Percentiles rank a stretch among this genome's conserved stretches.
These are phyloP conservation scores for Fusarium neocosmosporiellum DNA, from an alignment of 2,329 filamentous ascomycete species.

Conservation along the genomic window DNA sequence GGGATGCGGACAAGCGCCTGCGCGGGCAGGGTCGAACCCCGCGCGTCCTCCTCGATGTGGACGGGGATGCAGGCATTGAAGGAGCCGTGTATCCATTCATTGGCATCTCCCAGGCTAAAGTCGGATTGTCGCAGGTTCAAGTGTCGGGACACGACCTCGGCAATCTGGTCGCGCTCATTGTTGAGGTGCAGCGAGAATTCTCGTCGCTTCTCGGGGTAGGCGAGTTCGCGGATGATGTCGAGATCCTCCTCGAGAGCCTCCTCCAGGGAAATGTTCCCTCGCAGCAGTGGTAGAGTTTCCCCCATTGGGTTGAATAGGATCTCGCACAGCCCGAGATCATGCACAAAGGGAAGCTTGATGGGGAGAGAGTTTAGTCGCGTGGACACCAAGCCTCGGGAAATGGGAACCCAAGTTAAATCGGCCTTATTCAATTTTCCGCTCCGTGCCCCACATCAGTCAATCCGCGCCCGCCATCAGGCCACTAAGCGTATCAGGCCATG, in stretches of 20 bases:
- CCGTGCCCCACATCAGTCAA: slow-evolving; percentile 1
- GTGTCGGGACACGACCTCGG: slow-evolving; percentile 15
- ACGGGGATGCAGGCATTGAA: slow-evolving; percentile 52
- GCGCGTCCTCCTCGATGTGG: slow-evolving; percentile 5
- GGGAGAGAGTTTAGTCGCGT: not conserved
- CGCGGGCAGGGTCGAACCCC: not conserved
- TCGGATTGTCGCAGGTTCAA: slow-evolving; percentile 13
- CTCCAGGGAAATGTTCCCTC: slow-evolving; percentile 10
- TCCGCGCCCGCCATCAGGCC: not conserved
- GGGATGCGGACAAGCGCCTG: slow-evolving; percentile 43
- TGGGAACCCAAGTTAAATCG: slow-evolving; percentile 1
- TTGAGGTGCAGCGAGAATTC: slow-evolving; percentile 15
- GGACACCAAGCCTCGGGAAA: not conserved
- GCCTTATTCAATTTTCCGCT: not conserved
- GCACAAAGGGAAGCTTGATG: not conserved
- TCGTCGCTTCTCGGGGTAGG: slow-evolving; percentile 17
- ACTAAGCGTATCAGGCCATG: not conserved
- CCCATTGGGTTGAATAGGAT: slow-evolving; percentile 6
- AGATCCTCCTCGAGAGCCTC: slow-evolving; percentile 15
- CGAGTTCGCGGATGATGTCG: slow-evolving; percentile 20
- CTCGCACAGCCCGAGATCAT: not conserved
- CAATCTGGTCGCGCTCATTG: slow-evolving; percentile 3
- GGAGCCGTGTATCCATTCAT: slow-evolving; percentile 47
- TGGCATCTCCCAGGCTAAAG: slow-evolving; percentile 10
- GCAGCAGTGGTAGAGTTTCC: slow-evolving; percentile 16